These are phyloP conservation scores for Kluyveromyces sp. DNA, from an alignment of 1,139 yeast species.

Conservation along the genomic window DNA sequence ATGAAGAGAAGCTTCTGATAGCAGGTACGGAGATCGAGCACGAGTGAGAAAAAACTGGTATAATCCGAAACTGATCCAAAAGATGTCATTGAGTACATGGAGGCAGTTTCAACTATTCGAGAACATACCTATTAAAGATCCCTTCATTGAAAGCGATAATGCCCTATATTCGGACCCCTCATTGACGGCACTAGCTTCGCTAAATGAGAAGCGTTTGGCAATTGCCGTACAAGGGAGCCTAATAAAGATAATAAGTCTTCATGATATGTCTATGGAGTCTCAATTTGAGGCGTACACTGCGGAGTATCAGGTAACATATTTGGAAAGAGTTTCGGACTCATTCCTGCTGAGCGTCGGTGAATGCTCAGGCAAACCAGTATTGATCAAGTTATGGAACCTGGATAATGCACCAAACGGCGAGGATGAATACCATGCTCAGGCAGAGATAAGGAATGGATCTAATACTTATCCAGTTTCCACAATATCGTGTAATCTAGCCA, in stretches of 20 bases:
- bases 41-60: too few species aligned
- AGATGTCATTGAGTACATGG: constrained; percentile 53
- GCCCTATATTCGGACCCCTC: constrained; percentile 75
- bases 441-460: constrained; percentile 42
- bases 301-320: constrained; percentile 55
- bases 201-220: constrained; percentile 41
- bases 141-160: constrained; percentile 53
- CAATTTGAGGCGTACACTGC: constrained; percentile 59
- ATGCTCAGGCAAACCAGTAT: constrained; percentile 59
- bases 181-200: constrained; percentile 56
- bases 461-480: constrained; percentile 72
- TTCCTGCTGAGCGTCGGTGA: constrained; percentile 68
- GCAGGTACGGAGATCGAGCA: too few species aligned
- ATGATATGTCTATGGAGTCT: constrained; percentile 40
- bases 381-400: constrained; percentile 69
- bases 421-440: constrained; percentile 38
- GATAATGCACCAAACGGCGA: constrained; percentile 39
- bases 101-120: constrained; percentile 87
- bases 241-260: constrained; percentile 52
- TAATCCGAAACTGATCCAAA: too few species aligned
- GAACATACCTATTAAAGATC: constrained; percentile 76
- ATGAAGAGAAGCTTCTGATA: neutral
- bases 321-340: constrained; percentile 43
- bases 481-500: constrained; percentile 48
- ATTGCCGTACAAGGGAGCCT: constrained; percentile 50